phyloP scores from a whole-genome alignment of 257 asterid species.

The Avicennia marina region DNA sequence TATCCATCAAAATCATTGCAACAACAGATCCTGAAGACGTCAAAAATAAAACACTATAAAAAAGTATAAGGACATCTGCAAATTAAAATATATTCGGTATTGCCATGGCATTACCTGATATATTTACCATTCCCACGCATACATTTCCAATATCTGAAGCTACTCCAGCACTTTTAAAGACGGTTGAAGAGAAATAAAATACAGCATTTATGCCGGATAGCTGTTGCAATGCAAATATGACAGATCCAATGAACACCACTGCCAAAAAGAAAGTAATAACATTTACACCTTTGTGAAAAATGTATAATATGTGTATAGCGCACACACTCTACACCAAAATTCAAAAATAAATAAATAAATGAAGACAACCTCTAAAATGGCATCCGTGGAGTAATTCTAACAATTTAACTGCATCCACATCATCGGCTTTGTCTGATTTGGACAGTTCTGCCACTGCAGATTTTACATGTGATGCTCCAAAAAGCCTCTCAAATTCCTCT shows the following conservation, averaged over 20 bases:
- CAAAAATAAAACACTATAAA: slow-evolving; percentile 10
- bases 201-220: slow-evolving; percentile 97
- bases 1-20: slow-evolving; percentile 95
- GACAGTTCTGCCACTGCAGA: slow-evolving; percentile 54
- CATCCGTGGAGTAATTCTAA: slow-evolving; percentile 67
- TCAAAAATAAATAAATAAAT: neutral
- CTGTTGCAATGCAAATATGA: slow-evolving; percentile 80
- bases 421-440: slow-evolving; percentile 68
- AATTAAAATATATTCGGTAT: neutral
- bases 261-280: slow-evolving; percentile 23
- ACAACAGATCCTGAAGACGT: slow-evolving; percentile 58
- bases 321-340: neutral
- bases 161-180: slow-evolving; percentile 82
- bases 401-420: slow-evolving; percentile 45
- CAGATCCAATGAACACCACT: slow-evolving; percentile 80
- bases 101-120: slow-evolving; percentile 49
- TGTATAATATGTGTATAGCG: neutral
- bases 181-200: slow-evolving; percentile 89
- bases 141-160: slow-evolving; percentile 80
- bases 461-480: slow-evolving; percentile 78
- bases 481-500: slow-evolving; percentile 69
- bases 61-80: neutral
- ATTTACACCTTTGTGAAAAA: slow-evolving; percentile 3
- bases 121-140: slow-evolving; percentile 69
- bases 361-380: slow-evolving; percentile 52